phyloP scores from a whole-genome alignment of 2,329 filamentous ascomycete species.

The Dothiorella sarmentorum region DNA sequence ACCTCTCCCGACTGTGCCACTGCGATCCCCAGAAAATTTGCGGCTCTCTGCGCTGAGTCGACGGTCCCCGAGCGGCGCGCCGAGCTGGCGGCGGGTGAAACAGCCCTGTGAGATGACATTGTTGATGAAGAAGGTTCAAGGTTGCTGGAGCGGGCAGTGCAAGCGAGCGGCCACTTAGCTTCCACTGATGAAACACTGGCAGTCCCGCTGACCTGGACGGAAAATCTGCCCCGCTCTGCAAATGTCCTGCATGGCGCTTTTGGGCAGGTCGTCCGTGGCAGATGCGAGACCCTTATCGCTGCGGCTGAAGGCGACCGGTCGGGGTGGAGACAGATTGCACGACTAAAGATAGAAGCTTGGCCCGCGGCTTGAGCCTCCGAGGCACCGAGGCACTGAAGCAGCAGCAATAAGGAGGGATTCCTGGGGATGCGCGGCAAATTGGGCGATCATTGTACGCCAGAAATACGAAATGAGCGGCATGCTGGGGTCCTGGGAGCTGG shows the following conservation, averaged over 20 bases:
- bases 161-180: neutral
- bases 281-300: constrained; percentile 11
- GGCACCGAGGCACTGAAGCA: too few species aligned
- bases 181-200: neutral
- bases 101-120: too few species aligned
- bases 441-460: constrained; percentile 6
- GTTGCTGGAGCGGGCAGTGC: neutral
- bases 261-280: constrained; percentile 1
- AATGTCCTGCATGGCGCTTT: neutral
- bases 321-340: too few species aligned
- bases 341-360: constrained; percentile 12
- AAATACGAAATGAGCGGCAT: neutral
- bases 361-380: constrained; percentile 9
- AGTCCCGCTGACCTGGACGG: neutral
- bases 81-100: neutral
- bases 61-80: neutral
- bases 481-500: too few species aligned
- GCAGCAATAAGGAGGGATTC: constrained; percentile 7
- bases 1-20: neutral
- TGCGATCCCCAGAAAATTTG: neutral
- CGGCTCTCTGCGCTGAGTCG: neutral
- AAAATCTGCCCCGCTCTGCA: neutral
- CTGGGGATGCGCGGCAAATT: constrained; percentile 10
- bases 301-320: constrained; percentile 7
- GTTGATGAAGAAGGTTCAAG: neutral